Evolutionary conservation across 257 asterid genomes (phyloP).

Genomic region (Fraxinus anomala): DNA sequence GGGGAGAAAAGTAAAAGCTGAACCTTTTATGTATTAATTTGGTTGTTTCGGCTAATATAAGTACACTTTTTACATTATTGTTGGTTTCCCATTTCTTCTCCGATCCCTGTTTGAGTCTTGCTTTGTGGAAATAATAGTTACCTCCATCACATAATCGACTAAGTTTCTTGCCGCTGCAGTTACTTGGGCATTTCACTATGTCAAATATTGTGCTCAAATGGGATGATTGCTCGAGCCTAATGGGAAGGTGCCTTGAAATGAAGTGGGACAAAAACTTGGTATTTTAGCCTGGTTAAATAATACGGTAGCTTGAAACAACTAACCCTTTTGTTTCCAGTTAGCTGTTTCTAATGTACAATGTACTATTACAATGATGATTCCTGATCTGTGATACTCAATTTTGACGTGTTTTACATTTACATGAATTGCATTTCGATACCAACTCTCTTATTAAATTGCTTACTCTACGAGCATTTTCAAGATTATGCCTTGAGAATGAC

Average conservation of each 20-base stretch:
- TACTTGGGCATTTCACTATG: not conserved
- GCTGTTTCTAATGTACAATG: conserved; percentile 8
- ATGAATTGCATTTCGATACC: not conserved
- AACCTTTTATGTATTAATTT: not conserved
- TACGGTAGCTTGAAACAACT: not conserved
- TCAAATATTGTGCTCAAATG: not conserved
- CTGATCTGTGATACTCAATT: not conserved
- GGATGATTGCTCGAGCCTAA: conserved; percentile 16
- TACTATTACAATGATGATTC: not conserved
- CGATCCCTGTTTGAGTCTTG: not conserved
- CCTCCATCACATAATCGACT: conserved; percentile 6
- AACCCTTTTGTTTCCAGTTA: not conserved
- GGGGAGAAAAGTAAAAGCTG: not conserved
- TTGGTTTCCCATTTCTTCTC: not conserved
- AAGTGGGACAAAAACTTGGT: conserved; percentile 4
- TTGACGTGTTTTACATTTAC: not conserved
- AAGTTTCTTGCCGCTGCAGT: conserved; percentile 8
- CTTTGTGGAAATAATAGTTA: not conserved
- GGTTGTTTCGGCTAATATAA: not conserved
- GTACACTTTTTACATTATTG: not conserved
- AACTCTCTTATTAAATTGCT: no score
- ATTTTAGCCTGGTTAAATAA: not conserved
- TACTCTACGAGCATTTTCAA: no score
- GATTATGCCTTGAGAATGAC: no score
- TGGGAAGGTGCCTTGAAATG: conserved; percentile 5